Conservation (phyloP, 2,329 filamentous ascomycete genomes). For the Tolypocladium guangdongense region DNA sequence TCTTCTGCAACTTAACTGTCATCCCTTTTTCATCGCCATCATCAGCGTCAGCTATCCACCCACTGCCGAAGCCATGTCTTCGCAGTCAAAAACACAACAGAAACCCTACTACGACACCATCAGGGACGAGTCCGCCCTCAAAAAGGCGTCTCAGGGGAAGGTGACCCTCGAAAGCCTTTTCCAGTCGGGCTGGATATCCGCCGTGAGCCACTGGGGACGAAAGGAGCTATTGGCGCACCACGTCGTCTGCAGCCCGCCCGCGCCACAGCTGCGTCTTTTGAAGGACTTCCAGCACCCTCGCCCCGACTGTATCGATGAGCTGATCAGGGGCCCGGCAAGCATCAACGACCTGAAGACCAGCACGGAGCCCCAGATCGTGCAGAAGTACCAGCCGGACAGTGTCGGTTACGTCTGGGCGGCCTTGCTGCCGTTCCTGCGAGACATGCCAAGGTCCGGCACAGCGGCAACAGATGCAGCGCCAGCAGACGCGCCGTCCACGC, state of each 20-base stretch:
- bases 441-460: too few relatives aligned
- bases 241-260: not conserved
- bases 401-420: conserved; percentile 1
- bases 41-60: too few relatives aligned
- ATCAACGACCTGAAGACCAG: not conserved
- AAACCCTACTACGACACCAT: conserved; percentile 1
- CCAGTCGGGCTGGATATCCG: not conserved
- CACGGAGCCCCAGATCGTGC: not conserved
- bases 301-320: not conserved
- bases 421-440: too few relatives aligned
- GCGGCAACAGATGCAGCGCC: too few relatives aligned
- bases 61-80: too few relatives aligned
- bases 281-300: too few relatives aligned
- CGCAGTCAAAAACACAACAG: too few relatives aligned
- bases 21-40: too few relatives aligned
- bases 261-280: too few relatives aligned
- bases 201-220: not conserved
- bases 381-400: not conserved
- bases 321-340: not conserved
- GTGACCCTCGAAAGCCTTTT: not conserved
- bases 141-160: not conserved
- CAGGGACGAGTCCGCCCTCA: not conserved
- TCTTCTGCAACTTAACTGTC: too few relatives aligned
- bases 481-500: too few relatives aligned
- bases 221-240: conserved; percentile 1